Percentiles rank a stretch among this genome's conserved stretches.
These are phyloP conservation scores for Hypoxylon crocopeplum DNA, from an alignment of 495 filamentous ascomycete species.

Conservation along the genomic window DNA sequence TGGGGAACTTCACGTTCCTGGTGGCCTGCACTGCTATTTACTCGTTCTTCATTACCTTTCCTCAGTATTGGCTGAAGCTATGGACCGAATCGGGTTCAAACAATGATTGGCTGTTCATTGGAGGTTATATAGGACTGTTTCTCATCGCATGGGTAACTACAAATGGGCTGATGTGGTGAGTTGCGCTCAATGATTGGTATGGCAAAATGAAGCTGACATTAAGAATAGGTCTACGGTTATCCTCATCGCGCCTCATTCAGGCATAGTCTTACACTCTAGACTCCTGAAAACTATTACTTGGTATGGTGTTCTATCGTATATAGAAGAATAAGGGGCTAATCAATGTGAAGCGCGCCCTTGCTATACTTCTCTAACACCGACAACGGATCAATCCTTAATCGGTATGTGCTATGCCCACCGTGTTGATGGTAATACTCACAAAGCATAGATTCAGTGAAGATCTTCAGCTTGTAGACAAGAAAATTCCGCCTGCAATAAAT, in stretches of 20 bases:
- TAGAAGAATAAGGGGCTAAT: not conserved
- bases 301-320: not conserved
- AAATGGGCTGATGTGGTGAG: constrained; percentile 39
- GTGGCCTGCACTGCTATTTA: constrained; percentile 34
- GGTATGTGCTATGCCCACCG: constrained; percentile 18
- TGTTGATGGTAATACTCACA: not conserved
- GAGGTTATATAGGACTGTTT: constrained; percentile 39
- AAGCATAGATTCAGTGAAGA: constrained; percentile 32
- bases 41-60: constrained; percentile 47
- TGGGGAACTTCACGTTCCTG: constrained; percentile 53
- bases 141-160: constrained; percentile 44
- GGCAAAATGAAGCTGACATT: not conserved
- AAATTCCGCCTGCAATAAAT: constrained; percentile 26
- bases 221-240: constrained; percentile 18
- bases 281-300: constrained; percentile 21
- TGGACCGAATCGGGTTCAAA: constrained; percentile 43
- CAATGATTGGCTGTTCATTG: constrained; percentile 33
- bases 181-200: not conserved
- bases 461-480: constrained; percentile 30
- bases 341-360: constrained; percentile 22
- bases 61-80: constrained; percentile 49
- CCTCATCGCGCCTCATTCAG: constrained; percentile 31
- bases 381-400: constrained; percentile 39
- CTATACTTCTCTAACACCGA: constrained; percentile 33
- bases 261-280: constrained; percentile 14